Evolutionary conservation across 805 yeast genomes (phyloP).

Genomic region (Lachancea waltii): DNA sequence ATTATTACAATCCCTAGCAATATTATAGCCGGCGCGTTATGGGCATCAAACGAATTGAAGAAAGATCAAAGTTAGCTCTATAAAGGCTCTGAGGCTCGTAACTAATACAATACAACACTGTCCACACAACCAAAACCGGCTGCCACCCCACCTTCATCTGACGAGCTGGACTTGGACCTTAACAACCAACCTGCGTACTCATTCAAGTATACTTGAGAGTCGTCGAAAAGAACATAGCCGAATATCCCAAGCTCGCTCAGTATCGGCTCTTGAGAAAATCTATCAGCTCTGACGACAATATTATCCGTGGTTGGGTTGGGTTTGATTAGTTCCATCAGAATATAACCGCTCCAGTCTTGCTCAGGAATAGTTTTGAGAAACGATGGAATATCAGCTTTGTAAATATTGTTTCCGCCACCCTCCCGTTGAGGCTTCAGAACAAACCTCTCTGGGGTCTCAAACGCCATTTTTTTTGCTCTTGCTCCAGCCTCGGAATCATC

Average conservation of each 20-base stretch:
- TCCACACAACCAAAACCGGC: slow-evolving; percentile 98
- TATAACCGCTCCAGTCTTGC: slow-evolving; percentile 81
- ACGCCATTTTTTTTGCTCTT: slow-evolving; percentile 58
- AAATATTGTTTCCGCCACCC: slow-evolving; percentile 96
- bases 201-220: slow-evolving; percentile 52
- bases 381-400: slow-evolving; percentile 75
- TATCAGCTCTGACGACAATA: slow-evolving; percentile 61
- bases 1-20: slow-evolving; percentile 52
- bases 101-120: slow-evolving; percentile 49
- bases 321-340: slow-evolving; percentile 86
- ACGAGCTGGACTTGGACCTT: slow-evolving; percentile 78
- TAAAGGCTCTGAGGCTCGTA: neutral
- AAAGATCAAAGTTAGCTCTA: slow-evolving; percentile 1
- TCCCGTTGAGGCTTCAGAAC: slow-evolving; percentile 97
- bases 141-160: slow-evolving; percentile 98
- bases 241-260: slow-evolving; percentile 89
- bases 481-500: slow-evolving; percentile 62
- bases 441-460: slow-evolving; percentile 57
- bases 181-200: slow-evolving; percentile 76
- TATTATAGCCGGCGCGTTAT: slow-evolving; percentile 56
- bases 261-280: slow-evolving; percentile 61
- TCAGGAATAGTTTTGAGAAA: slow-evolving; percentile 57
- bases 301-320: slow-evolving; percentile 61
- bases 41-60: slow-evolving; percentile 45
- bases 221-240: slow-evolving; percentile 76